phyloP scores from a whole-genome alignment of 805 yeast genomes.

The Saccharomycopsis fodiens region DNA sequence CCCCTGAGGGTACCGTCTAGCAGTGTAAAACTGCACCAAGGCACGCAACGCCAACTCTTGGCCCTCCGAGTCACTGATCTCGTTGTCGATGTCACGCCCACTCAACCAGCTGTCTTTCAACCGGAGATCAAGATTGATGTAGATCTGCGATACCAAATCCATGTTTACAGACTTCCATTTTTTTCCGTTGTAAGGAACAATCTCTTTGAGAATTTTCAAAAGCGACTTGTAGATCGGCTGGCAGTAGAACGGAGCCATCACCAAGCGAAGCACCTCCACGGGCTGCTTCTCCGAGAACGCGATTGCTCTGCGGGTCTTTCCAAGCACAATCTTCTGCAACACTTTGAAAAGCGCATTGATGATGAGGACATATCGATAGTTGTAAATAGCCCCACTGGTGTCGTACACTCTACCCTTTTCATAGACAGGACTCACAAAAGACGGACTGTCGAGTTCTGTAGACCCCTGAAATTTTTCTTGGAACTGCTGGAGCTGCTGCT shows the following conservation, averaged over 20 bases:
- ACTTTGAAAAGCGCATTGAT: slow-evolving; percentile 46
- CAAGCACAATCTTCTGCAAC: slow-evolving; percentile 50
- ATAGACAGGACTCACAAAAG: not conserved
- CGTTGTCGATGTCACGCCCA: slow-evolving; percentile 71
- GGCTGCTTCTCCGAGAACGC: slow-evolving; percentile 57
- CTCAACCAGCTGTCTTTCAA: slow-evolving; percentile 83
- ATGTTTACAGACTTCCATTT: slow-evolving; percentile 91
- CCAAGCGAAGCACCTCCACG: slow-evolving; percentile 50
- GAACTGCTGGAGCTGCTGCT: slow-evolving; percentile 10
- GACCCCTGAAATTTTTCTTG: slow-evolving; percentile 5
- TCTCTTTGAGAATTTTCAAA: slow-evolving; percentile 63
- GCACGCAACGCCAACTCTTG: slow-evolving; percentile 83
- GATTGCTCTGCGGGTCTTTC: slow-evolving; percentile 67
- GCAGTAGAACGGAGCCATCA: slow-evolving; percentile 53
- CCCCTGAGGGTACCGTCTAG: slow-evolving; percentile 43
- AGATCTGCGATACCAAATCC: slow-evolving; percentile 87
- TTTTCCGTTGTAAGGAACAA: slow-evolving; percentile 85
- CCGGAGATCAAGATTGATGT: slow-evolving; percentile 62
- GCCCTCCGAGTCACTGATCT: slow-evolving; percentile 68
- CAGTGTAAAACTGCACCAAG: slow-evolving; percentile 67
- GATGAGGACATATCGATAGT: slow-evolving; percentile 39
- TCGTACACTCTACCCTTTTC: slow-evolving; percentile 10
- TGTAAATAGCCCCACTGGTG: slow-evolving; percentile 21
- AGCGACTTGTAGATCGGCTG: slow-evolving; percentile 58
- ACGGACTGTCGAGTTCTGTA: not conserved